phyloP scores from a whole-genome alignment of 495 filamentous ascomycete genomes.

The Lineolata rhizophorae region DNA sequence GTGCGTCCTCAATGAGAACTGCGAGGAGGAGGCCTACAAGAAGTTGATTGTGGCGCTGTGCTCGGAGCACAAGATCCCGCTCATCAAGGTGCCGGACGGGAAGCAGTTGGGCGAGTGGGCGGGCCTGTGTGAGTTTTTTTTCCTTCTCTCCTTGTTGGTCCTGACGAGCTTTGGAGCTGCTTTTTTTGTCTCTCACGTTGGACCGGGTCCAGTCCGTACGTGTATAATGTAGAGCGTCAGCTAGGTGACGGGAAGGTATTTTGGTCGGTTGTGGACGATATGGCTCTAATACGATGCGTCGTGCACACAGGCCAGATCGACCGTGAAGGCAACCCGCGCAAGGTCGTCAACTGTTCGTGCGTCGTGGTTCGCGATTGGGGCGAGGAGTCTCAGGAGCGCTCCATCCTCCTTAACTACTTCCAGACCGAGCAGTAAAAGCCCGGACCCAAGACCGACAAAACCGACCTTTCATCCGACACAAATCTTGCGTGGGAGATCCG shows the following conservation, averaged over 20 bases:
- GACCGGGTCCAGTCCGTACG: too few relatives aligned
- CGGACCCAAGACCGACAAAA: neutral
- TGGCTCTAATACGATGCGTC: too few relatives aligned
- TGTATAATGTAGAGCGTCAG: too few relatives aligned
- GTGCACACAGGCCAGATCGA: constrained; percentile 84
- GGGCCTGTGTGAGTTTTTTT: constrained; percentile 67
- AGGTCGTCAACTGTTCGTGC: constrained; percentile 99
- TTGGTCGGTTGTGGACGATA: too few relatives aligned
- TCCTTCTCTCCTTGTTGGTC: constrained; percentile 1
- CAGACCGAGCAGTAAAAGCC: constrained; percentile 52
- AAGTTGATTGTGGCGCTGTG: constrained; percentile 96
- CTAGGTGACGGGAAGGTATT: too few relatives aligned
- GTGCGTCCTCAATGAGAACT: constrained; percentile 97
- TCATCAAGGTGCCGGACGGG: constrained; percentile 99
- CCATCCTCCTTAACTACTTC: constrained; percentile 98
- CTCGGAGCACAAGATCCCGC: constrained; percentile 95
- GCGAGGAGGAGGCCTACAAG: constrained; percentile 99
- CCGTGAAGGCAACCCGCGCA: constrained; percentile 95
- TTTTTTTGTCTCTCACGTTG: too few relatives aligned
- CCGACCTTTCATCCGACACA: neutral
- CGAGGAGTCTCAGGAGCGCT: constrained; percentile 95
- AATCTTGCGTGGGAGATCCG: neutral
- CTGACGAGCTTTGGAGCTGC: constrained; percentile 1
- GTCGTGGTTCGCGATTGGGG: constrained; percentile 98
- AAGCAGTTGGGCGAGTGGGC: constrained; percentile 99